Percentiles rank a stretch among this genome's conserved stretches.
Conservation (phyloP, 371 early-diverging fungal genomes). For the Mortierella sp. region DNA sequence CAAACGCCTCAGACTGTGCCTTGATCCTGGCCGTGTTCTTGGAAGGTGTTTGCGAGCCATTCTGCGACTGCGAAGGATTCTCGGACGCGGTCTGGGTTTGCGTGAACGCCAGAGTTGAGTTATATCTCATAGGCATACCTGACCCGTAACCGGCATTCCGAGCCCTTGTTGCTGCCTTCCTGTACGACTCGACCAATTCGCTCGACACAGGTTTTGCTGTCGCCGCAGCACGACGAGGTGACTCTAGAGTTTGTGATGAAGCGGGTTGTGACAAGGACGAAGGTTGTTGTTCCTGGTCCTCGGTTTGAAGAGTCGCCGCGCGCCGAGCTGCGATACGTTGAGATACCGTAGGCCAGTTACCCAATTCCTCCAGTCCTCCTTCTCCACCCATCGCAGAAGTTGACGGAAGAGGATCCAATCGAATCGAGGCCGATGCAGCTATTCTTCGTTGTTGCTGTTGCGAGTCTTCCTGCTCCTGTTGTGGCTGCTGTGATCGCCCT, state of each 20-base stretch:
- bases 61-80: not conserved
- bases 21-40: slow-evolving; percentile 17
- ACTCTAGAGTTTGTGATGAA: not conserved
- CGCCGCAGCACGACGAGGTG: not conserved
- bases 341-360: not conserved
- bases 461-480: not conserved
- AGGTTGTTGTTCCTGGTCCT: not conserved
- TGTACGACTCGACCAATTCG: not conserved
- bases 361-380: not conserved
- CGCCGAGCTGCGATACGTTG: not conserved
- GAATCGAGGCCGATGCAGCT: not conserved
- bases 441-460: not conserved
- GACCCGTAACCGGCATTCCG: not conserved
- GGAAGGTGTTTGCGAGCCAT: not conserved
- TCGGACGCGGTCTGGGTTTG: not conserved
- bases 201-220: not conserved
- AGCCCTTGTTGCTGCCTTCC: slow-evolving; percentile 4
- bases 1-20: slow-evolving; percentile 23
- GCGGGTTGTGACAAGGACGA: too few species aligned
- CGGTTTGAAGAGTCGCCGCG: not conserved
- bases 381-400: slow-evolving; percentile 3
- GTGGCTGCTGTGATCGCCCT: not conserved
- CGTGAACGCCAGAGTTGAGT: not conserved
- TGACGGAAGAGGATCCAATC: not conserved
- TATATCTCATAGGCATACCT: not conserved